Evolutionary conservation across 2,329 filamentous ascomycete species (phyloP), one percentile per base, ranked within the genome.

Genomic region (Penicillium italicum): DNA sequence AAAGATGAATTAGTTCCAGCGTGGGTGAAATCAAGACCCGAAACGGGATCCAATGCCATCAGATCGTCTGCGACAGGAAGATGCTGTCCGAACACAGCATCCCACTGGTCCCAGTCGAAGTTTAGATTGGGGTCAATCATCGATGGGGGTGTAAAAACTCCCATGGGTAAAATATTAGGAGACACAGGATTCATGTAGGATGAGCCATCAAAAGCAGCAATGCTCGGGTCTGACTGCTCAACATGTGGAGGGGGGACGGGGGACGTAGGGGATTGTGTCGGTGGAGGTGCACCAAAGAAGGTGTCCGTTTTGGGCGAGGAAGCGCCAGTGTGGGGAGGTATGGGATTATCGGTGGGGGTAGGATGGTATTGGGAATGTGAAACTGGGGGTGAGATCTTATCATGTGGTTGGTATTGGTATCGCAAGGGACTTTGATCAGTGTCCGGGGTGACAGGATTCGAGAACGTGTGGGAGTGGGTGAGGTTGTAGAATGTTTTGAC

Each of bases 51-150:
- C 14, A 76, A 56, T 53, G 76, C 75, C 72, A 76, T 76, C 12
- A 75, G 55, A 34, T 76, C 75, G 55, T 76, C 75, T 0, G 74
- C 70, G 18, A 77, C 72, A 14, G 74, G 73, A 12, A 77, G 63
- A 56, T 77, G 75, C 51, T 78, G 76, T 2, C 76, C 76, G 49
- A 79, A 79, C 2, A 79, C 76, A 7, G 76, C 74, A 50, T 79
- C 77, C 77, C 77, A 79, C 60, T 77, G 71, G 50, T 78, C 77
- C 77, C 77, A 79, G 62, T 79, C 76, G 60, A 79, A 79, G 51
- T 76, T 73, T 20, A 76, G 50, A 43, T 76, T 76, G 9, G 73
- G 70, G 20, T 74, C 74, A 9, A 74, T 62, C 68, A 74, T 70
- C 1, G 69, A 73, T 1, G 71, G 69, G 0, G 69, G 72, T 12